Evolutionary conservation across 2,329 filamentous ascomycete species (phyloP).

Genomic region (Shiraia sp.): DNA sequence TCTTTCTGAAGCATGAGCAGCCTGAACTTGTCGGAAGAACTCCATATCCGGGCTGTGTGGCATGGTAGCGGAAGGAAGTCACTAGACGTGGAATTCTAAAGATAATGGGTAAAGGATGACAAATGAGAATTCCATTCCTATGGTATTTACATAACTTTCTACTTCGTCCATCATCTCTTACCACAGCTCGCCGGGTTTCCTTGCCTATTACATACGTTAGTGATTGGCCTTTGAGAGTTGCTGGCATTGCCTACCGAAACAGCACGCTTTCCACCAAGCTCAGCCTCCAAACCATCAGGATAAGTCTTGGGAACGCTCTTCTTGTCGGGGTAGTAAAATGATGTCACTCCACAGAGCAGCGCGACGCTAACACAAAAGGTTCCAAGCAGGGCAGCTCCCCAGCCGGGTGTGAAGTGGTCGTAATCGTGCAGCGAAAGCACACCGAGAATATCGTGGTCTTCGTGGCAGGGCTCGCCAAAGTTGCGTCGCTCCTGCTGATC

Average conservation of each 20-base stretch:
- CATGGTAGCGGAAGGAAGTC: neutral
- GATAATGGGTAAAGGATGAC: neutral
- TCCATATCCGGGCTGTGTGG: neutral
- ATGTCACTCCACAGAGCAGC: constrained; percentile 46
- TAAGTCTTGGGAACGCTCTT: constrained; percentile 51
- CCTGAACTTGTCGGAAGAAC: too few relatives aligned
- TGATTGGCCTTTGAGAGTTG: neutral
- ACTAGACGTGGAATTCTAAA: neutral
- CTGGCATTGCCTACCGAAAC: constrained; percentile 39
- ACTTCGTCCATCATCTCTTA: constrained; percentile 6
- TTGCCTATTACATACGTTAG: constrained; percentile 20
- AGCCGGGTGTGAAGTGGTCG: constrained; percentile 76
- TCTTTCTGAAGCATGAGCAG: too few relatives aligned
- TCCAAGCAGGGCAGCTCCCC: constrained; percentile 64
- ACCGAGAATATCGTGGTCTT: constrained; percentile 91
- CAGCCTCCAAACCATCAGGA: constrained; percentile 52
- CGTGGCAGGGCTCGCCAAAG: constrained; percentile 94
- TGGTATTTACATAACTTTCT: constrained; percentile 12
- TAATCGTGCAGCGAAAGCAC: constrained; percentile 90
- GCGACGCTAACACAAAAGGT: constrained; percentile 49
- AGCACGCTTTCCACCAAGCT: constrained; percentile 53
- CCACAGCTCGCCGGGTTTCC: constrained; percentile 27
- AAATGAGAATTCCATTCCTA: constrained; percentile 8
- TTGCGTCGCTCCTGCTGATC: constrained; percentile 97
- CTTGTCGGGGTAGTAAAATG: constrained; percentile 52